Conservation (phyloP, 306 rosid species). For the Crotalaria pallida region DNA sequence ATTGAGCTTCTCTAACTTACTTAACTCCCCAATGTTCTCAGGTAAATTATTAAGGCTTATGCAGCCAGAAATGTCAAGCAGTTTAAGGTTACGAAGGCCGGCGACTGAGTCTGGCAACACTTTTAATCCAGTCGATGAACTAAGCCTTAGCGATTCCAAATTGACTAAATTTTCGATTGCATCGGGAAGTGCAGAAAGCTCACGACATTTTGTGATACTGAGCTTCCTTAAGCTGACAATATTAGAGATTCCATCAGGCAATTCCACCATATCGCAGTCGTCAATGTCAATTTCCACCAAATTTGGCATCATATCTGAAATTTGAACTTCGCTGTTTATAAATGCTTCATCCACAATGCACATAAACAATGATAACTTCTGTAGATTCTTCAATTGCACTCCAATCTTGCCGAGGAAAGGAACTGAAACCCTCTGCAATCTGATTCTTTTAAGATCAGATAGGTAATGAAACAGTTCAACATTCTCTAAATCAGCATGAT, state of each 20-base stretch:
- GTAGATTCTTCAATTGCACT: slow-evolving; percentile 32
- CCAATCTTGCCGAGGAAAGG: slow-evolving; percentile 27
- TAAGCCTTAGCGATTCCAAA: slow-evolving; percentile 49
- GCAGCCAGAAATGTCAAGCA: slow-evolving; percentile 60
- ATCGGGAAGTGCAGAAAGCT: slow-evolving; percentile 41
- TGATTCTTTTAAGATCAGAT: slow-evolving; percentile 36
- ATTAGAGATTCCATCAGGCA: slow-evolving; percentile 37
- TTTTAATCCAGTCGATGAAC: slow-evolving; percentile 38
- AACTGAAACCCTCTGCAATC: slow-evolving; percentile 46
- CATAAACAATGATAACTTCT: slow-evolving; percentile 55
- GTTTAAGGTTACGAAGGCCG: slow-evolving; percentile 22
- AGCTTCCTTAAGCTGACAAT: slow-evolving; percentile 37
- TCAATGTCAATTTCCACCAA: slow-evolving; percentile 53
- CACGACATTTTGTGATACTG: slow-evolving; percentile 53
- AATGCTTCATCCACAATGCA: slow-evolving; percentile 51
- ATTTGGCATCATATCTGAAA: slow-evolving; percentile 40
- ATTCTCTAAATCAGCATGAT: slow-evolving; percentile 31
- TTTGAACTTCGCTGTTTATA: slow-evolving; percentile 2
- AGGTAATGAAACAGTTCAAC: slow-evolving; percentile 28
- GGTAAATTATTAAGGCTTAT: slow-evolving; percentile 42
- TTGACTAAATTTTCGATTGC: slow-evolving; percentile 36
- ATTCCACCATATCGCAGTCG: slow-evolving; percentile 45
- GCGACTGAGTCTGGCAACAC: slow-evolving; percentile 40
- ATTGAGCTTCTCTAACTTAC: slow-evolving; percentile 30
- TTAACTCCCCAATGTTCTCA: slow-evolving; percentile 37